Percentiles rank a stretch among this genome's conserved stretches.
Conservation (phyloP, 164 flowering plant species). For the Liriodendron chinense region DNA sequence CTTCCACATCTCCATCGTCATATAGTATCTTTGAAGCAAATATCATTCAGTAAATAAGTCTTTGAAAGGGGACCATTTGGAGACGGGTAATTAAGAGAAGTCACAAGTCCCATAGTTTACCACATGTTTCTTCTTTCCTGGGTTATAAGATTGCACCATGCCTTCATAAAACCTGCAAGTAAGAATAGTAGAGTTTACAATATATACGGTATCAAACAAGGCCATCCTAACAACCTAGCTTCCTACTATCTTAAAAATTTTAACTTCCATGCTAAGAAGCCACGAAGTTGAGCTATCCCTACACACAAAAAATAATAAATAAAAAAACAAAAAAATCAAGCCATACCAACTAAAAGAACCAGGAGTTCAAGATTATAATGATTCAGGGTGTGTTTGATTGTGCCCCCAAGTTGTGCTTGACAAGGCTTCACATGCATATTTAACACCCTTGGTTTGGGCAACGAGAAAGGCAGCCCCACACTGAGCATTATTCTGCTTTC, state of each 20-base stretch:
- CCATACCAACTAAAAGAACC: neutral
- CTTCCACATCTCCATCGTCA: constrained; percentile 94
- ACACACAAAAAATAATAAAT: neutral
- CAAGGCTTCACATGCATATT: neutral
- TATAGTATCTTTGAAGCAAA: constrained; percentile 50
- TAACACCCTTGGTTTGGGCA: neutral
- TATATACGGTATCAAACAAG: neutral
- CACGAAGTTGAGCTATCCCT: neutral
- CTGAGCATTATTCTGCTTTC: neutral
- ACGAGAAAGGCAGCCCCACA: neutral
- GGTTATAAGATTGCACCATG: constrained; percentile 73
- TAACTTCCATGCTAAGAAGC: neutral
- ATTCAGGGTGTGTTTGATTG: neutral
- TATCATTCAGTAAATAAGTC: neutral
- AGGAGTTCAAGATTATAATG: neutral
- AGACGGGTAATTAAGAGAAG: neutral
- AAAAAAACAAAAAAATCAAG: neutral
- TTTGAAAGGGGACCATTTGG: neutral
- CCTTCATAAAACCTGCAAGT: constrained; percentile 86
- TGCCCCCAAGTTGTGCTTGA: neutral
- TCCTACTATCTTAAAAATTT: neutral
- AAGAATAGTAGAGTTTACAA: constrained; percentile 2
- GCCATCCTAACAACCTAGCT: neutral
- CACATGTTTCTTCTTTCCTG: constrained; percentile 64
- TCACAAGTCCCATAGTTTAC: constrained; percentile 33